Conservation (phyloP, 441 rosid genomes). For the Metrosideros polymorpha region DNA sequence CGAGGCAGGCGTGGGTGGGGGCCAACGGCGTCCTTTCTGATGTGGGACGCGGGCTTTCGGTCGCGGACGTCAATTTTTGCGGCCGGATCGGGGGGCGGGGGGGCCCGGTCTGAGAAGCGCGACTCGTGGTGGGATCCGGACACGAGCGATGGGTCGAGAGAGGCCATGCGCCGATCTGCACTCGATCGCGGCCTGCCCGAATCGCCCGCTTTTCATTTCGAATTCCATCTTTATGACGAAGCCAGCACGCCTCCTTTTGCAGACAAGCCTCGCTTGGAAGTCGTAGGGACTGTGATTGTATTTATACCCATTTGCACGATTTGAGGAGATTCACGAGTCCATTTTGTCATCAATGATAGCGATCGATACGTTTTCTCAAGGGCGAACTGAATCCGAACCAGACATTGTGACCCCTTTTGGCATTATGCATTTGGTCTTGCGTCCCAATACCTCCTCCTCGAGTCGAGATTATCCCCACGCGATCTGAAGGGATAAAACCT, state of each 20-base stretch:
- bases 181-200: not conserved
- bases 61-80: slow-evolving; percentile 24
- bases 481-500: not conserved
- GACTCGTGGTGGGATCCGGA: not conserved
- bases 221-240: not conserved
- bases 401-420: not conserved
- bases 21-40: not conserved
- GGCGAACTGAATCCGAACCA: not conserved
- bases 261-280: not conserved
- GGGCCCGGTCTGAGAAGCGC: not conserved
- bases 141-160: not conserved
- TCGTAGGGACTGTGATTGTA: no score
- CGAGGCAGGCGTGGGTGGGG: slow-evolving; percentile 8
- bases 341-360: not conserved
- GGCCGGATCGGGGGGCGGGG: slow-evolving; percentile 1
- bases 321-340: not conserved
- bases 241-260: not conserved
- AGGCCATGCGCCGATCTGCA: not conserved
- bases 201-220: not conserved
- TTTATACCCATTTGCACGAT: not conserved
- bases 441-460: not conserved
- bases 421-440: not conserved
- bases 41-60: slow-evolving; percentile 14
- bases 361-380: not conserved
- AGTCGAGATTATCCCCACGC: not conserved